A percentile compares a stretch with the other conserved stretches of the same genome.
These are phyloP conservation scores for Odontarrhena argentea DNA, from an alignment of 345 rosid species.

Conservation along the genomic window DNA sequence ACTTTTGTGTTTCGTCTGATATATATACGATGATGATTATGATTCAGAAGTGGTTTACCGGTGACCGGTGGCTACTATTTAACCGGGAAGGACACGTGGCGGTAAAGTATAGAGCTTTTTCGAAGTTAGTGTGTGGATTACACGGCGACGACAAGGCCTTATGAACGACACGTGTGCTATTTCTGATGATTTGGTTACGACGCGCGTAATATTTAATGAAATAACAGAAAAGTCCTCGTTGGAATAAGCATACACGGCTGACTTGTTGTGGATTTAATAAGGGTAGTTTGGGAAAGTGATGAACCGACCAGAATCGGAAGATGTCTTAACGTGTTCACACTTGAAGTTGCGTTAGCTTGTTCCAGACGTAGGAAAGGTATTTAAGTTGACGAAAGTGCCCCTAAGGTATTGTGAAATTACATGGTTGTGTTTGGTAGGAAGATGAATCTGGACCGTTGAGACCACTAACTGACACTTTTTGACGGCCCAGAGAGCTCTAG, in stretches of 20 bases:
- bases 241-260: conserved; percentile 6
- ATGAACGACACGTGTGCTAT: conserved; percentile 42
- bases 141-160: conserved; percentile 4
- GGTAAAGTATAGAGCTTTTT: conserved; percentile 1
- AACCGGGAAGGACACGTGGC: conserved; percentile 45
- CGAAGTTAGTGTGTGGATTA: conserved; percentile 22
- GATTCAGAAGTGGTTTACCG: conserved; percentile 26
- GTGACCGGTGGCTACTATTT: conserved; percentile 45
- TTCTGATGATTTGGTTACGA: conserved; percentile 19
- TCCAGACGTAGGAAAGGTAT: conserved; percentile 1
- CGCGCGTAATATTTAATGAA: conserved; percentile 35
- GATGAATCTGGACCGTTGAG: conserved; percentile 32
- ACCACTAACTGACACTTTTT: neutral
- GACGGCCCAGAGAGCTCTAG: conserved; percentile 40
- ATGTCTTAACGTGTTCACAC: conserved; percentile 34
- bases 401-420: neutral
- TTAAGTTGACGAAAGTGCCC: conserved; percentile 23
- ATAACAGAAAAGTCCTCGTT: conserved; percentile 40
- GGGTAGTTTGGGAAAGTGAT: conserved; percentile 34
- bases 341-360: conserved; percentile 31
- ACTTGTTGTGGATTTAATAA: conserved; percentile 26
- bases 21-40: conserved; percentile 20
- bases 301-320: conserved; percentile 20
- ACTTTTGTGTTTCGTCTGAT: conserved; percentile 1
- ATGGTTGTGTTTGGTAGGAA: neutral